phyloP scores from a whole-genome alignment of 1,139 yeast species.

The Diutina sp. region DNA sequence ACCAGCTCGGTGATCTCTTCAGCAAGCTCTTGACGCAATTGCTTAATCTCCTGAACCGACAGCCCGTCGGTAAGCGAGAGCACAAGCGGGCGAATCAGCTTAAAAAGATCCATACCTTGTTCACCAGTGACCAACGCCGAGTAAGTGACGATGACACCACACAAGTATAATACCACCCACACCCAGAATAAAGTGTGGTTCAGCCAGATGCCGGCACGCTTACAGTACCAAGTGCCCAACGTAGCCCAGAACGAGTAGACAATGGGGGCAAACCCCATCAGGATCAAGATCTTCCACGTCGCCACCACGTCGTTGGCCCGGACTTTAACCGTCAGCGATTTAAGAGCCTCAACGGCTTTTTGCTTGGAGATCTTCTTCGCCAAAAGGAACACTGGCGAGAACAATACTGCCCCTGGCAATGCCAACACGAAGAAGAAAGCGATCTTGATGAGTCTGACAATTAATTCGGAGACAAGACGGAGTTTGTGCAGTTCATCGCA shows the following conservation, averaged over 20 bases:
- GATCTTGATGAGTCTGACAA: conserved; percentile 43
- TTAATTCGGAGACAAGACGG: conserved; percentile 30
- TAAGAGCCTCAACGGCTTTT: conserved; percentile 71
- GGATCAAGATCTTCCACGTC: conserved; percentile 88
- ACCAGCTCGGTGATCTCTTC: conserved; percentile 32
- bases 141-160: conserved; percentile 65
- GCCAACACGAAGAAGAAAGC: conserved; percentile 45
- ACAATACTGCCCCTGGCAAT: conserved; percentile 74
- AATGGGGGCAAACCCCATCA: conserved; percentile 81
- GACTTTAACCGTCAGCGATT: conserved; percentile 81
- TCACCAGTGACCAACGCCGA: conserved; percentile 87
- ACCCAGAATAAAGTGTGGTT: conserved; percentile 13
- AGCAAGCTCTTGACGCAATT: conserved; percentile 23
- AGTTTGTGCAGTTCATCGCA: conserved; percentile 37
- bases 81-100: conserved; percentile 72
- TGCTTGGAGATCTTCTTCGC: conserved; percentile 57
- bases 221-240: conserved; percentile 42
- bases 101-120: conserved; percentile 79
- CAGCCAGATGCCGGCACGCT: conserved; percentile 11
- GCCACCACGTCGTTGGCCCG: conserved; percentile 89
- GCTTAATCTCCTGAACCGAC: conserved; percentile 39
- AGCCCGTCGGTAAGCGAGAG: conserved; percentile 57
- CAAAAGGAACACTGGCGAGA: conserved; percentile 78
- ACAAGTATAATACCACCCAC: conserved; percentile 36
- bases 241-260: conserved; percentile 71